Conservation (phyloP, 306 rosid species). For the Rubus parviflorus region DNA sequence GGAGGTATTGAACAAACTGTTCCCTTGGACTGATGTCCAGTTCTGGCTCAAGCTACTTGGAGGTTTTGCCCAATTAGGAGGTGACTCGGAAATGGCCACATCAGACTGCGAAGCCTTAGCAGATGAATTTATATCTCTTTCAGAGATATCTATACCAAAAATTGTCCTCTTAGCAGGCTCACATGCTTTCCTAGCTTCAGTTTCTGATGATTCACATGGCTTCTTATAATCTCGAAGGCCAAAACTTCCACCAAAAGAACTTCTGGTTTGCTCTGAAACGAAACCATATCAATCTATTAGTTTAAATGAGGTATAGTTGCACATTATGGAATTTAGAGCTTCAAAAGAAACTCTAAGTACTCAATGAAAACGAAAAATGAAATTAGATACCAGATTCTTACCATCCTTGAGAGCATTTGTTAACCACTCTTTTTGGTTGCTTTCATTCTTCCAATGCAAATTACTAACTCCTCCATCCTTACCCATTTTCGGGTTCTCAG, state of each 20-base stretch:
- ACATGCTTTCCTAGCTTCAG: slow-evolving; percentile 16
- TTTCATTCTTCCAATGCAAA: slow-evolving; percentile 9
- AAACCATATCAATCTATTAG: not conserved
- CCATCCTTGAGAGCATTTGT: slow-evolving; percentile 21
- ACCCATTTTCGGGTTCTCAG: not conserved
- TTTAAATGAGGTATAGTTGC: not conserved
- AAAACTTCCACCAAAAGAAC: slow-evolving; percentile 8
- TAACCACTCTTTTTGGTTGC: slow-evolving; percentile 12
- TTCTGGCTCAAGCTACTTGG: slow-evolving; percentile 58
- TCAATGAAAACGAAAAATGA: not conserved
- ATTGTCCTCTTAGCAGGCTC: slow-evolving; percentile 37
- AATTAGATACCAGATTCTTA: not conserved
- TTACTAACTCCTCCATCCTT: slow-evolving; percentile 3
- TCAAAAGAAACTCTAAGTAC: not conserved
- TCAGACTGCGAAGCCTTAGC: slow-evolving; percentile 40
- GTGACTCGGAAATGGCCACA: slow-evolving; percentile 43
- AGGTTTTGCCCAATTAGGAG: slow-evolving; percentile 55
- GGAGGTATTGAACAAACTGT: slow-evolving; percentile 33
- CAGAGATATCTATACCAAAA: slow-evolving; percentile 45
- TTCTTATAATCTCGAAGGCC: slow-evolving; percentile 23
- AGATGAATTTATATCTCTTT: slow-evolving; percentile 40
- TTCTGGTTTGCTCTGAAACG: slow-evolving; percentile 28
- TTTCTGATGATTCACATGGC: slow-evolving; percentile 21
- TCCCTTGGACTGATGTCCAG: slow-evolving; percentile 42
- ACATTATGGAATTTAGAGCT: not conserved